Evolutionary conservation across 805 yeast species (phyloP).

Genomic region (Candida maesae): DNA sequence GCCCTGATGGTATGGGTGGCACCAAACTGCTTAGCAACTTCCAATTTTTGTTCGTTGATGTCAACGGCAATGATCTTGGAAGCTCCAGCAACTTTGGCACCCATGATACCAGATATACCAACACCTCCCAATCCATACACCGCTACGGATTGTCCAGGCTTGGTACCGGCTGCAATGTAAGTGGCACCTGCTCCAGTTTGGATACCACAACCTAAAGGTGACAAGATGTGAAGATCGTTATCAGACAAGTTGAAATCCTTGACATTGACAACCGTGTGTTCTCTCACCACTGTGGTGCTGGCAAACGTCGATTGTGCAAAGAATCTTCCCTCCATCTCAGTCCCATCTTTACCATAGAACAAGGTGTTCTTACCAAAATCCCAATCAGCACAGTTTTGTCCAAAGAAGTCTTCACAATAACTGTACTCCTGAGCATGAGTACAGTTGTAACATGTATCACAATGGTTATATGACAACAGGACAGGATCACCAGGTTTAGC

Average conservation of each 20-base stretch:
- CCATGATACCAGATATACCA: slow-evolving; percentile 76
- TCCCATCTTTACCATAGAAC: not conserved
- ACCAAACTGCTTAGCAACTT: slow-evolving; percentile 58
- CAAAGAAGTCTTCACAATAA: not conserved
- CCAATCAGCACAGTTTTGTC: not conserved
- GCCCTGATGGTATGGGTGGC: slow-evolving; percentile 52
- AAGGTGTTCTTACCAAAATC: not conserved
- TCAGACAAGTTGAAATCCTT: slow-evolving; percentile 2
- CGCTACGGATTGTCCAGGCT: slow-evolving; percentile 7
- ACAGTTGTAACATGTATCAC: slow-evolving; percentile 1
- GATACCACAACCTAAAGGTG: slow-evolving; percentile 13
- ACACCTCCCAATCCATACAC: slow-evolving; percentile 46
- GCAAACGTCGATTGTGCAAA: slow-evolving; percentile 11
- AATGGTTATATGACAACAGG: slow-evolving; percentile 6
- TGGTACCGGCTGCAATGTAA: slow-evolving; percentile 1
- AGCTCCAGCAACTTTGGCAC: slow-evolving; percentile 75
- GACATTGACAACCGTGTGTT: slow-evolving; percentile 5
- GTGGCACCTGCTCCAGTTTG: slow-evolving; percentile 13
- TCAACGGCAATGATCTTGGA: slow-evolving; percentile 61
- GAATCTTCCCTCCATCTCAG: slow-evolving; percentile 4
- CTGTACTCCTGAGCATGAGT: not conserved
- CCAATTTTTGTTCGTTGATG: slow-evolving; percentile 57
- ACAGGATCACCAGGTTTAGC: slow-evolving; percentile 2
- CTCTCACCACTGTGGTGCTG: slow-evolving; percentile 1
- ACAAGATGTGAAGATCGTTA: slow-evolving; percentile 1